Conservation (phyloP, 345 rosid genomes). For the Eucalyptus paniculata region DNA sequence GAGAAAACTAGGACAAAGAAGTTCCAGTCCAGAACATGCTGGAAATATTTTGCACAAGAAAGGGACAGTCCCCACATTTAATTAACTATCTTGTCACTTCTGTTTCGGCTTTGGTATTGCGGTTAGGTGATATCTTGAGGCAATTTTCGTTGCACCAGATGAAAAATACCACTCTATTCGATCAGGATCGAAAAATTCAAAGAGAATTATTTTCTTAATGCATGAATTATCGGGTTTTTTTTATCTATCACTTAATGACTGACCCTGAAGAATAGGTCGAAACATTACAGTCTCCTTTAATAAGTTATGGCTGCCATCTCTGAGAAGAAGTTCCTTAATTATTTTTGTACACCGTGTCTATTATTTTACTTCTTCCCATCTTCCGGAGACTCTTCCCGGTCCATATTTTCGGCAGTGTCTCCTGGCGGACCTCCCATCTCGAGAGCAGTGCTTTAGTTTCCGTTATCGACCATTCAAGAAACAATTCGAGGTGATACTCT, state of each 20-base stretch:
- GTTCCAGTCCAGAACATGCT: neutral
- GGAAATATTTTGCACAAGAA: neutral
- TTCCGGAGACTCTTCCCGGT: neutral
- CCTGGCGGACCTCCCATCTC: accelerated
- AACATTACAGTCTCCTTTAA: neutral
- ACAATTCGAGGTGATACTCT: neutral
- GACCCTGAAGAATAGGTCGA: accelerated
- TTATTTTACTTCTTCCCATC: neutral
- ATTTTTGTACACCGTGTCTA: neutral
- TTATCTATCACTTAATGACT: neutral
- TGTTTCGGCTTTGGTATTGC: neutral
- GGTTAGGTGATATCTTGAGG: neutral
- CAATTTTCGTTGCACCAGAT: neutral
- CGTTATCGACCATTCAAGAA: neutral
- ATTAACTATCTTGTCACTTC: neutral
- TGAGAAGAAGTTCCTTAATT: neutral
- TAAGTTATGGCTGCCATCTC: neutral
- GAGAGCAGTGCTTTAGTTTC: neutral
- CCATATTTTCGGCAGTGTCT: neutral
- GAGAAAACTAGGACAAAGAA: neutral
- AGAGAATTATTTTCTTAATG: neutral
- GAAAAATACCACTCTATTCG: neutral
- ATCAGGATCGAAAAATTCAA: neutral
- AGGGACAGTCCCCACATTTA: neutral
- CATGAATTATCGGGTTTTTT: too few species aligned